A percentile compares a stretch with the other conserved stretches of the same genome.
phyloP scores from a whole-genome alignment of 345 rosid species.

The Boechera retrofracta region DNA sequence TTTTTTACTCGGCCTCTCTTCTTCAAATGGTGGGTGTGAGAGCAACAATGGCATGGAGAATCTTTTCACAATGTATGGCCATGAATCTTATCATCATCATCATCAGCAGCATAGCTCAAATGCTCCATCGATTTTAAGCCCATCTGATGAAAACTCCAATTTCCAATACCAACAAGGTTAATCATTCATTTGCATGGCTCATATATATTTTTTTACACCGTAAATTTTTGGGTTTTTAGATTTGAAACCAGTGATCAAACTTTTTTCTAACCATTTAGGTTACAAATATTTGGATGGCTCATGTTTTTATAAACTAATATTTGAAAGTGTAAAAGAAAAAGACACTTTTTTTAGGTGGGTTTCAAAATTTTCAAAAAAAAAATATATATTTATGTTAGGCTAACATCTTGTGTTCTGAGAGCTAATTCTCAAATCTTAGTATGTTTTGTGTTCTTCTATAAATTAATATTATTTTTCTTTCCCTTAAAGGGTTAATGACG shows the following conservation, averaged over 20 bases:
- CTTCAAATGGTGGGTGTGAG: slow-evolving; percentile 47
- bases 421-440: background rate
- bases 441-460: background rate
- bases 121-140: slow-evolving; percentile 52
- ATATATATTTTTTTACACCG: background rate
- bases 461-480: background rate
- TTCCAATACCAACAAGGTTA: slow-evolving; percentile 73
- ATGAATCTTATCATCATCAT: slow-evolving; percentile 51
- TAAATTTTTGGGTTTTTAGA: background rate
- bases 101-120: slow-evolving; percentile 41
- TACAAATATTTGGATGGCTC: background rate
- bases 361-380: background rate
- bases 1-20: slow-evolving; percentile 25
- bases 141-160: slow-evolving; percentile 57
- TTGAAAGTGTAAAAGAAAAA: background rate
- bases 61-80: slow-evolving; percentile 53
- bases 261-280: background rate
- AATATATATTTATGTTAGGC: background rate
- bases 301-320: background rate
- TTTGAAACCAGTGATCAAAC: background rate
- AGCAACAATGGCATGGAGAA: slow-evolving; percentile 51
- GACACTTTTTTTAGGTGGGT: background rate
- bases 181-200: slow-evolving; percentile 35
- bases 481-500: slow-evolving; percentile 60
- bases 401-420: background rate